Conservation (phyloP, 352 stramenopile genomes). For the Aphanomyces astaci region DNA sequence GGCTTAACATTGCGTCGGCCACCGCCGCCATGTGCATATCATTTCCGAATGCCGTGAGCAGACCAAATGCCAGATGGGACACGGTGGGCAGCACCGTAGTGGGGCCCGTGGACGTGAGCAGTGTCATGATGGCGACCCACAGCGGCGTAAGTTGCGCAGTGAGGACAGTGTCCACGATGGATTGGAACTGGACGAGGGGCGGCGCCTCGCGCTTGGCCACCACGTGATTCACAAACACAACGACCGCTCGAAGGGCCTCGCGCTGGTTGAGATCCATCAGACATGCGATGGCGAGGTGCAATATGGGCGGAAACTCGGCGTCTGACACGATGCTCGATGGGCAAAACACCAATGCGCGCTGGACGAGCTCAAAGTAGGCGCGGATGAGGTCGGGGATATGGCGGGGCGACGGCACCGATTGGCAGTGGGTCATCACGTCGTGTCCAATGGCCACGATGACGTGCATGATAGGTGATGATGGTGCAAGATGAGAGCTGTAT, state of each 20-base stretch:
- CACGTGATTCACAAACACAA: conserved; percentile 18
- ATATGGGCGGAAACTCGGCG: neutral
- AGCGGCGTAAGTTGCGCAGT: neutral
- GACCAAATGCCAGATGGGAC: neutral
- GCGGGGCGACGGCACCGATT: neutral
- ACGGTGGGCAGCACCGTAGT: conserved; percentile 8
- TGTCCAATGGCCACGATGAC: neutral
- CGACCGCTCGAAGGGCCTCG: conserved; percentile 13
- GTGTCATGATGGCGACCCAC: neutral
- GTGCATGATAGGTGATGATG: neutral
- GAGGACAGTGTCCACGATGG: neutral
- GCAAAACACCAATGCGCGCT: conserved; percentile 16
- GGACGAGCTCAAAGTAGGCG: conserved; percentile 17
- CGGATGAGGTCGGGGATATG: conserved; percentile 17
- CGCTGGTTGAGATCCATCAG: conserved; percentile 1
- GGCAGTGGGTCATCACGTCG: neutral
- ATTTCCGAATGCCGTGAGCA: conserved; percentile 2
- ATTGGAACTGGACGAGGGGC: neutral
- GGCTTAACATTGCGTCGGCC: neutral
- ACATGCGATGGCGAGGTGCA: conserved; percentile 6
- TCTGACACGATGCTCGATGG: neutral
- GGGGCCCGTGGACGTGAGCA: neutral
- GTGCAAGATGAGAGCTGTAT: neutral
- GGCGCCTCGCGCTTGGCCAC: conserved; percentile 10
- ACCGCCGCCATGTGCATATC: conserved; percentile 8